Percentiles rank a stretch among this genome's conserved stretches.
phyloP scores from a whole-genome alignment of 208 protist genomes.

The Vickermania spadyakhi region DNA sequence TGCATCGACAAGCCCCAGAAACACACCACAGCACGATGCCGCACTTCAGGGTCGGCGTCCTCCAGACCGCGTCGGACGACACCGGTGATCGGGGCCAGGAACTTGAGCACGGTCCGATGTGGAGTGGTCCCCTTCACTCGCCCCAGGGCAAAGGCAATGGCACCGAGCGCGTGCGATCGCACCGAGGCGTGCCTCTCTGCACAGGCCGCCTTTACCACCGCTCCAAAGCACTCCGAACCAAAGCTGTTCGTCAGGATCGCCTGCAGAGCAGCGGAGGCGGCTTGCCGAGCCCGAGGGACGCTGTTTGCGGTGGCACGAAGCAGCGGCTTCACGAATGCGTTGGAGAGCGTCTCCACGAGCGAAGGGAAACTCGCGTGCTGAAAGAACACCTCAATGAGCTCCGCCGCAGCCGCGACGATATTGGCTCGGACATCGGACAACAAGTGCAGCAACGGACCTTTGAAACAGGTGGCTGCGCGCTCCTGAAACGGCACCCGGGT shows the following conservation, averaged over 20 bases:
- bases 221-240: slow-evolving; percentile 23
- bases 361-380: slow-evolving; percentile 4
- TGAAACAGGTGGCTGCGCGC: slow-evolving; percentile 31
- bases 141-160: slow-evolving; percentile 27
- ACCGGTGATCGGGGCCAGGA: slow-evolving; percentile 20
- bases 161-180: slow-evolving; percentile 24
- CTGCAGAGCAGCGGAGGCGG: slow-evolving; percentile 14
- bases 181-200: slow-evolving; percentile 20
- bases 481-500: slow-evolving; percentile 17
- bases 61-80: slow-evolving; percentile 21
- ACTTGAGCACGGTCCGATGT: slow-evolving; percentile 21
- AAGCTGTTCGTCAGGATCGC: slow-evolving; percentile 29
- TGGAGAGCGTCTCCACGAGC: slow-evolving; percentile 4
- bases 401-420: slow-evolving; percentile 14
- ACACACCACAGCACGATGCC: slow-evolving; percentile 20
- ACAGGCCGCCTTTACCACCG: slow-evolving; percentile 28
- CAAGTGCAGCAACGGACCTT: slow-evolving; percentile 22
- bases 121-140: slow-evolving; percentile 21
- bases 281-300: background rate
- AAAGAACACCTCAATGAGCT: slow-evolving; percentile 12
- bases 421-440: slow-evolving; percentile 33
- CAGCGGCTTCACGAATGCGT: slow-evolving; percentile 43
- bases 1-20: slow-evolving; percentile 34
- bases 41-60: slow-evolving; percentile 38
- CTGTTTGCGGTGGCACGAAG: slow-evolving; percentile 23